A percentile compares a stretch with the other conserved stretches of the same genome.
Conservation (phyloP, 2,329 filamentous ascomycete species). For the Sporothrix schenckii region DNA sequence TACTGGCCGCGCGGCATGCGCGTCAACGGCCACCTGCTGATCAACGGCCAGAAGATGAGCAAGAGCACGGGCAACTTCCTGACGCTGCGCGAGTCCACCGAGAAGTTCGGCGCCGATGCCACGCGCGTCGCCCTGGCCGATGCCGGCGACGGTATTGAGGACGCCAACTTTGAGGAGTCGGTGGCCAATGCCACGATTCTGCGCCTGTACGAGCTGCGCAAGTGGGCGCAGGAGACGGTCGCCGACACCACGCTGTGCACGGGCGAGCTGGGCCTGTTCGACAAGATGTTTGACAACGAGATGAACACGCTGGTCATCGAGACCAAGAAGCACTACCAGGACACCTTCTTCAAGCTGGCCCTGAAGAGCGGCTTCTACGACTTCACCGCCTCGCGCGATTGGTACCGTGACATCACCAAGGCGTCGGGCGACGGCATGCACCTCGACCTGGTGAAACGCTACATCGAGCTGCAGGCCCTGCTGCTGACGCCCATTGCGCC, state of each 20-base stretch:
- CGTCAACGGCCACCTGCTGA: conserved; percentile 87
- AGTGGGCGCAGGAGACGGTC: conserved; percentile 88
- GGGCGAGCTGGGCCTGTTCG: conserved; percentile 76
- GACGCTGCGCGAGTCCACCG: conserved; percentile 80
- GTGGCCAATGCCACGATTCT: conserved; percentile 92
- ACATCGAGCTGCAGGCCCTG: conserved; percentile 71
- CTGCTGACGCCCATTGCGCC: conserved; percentile 83
- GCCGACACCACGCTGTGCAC: conserved; percentile 72
- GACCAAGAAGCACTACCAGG: conserved; percentile 74
- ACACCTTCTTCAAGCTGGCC: conserved; percentile 82
- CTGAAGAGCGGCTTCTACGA: conserved; percentile 87
- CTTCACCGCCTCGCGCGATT: conserved; percentile 81
- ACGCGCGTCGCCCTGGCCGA: conserved; percentile 87
- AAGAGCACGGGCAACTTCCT: conserved; percentile 98
- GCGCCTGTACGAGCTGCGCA: conserved; percentile 73
- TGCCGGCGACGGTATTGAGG: conserved; percentile 88
- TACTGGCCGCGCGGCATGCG: conserved; percentile 88
- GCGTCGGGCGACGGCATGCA: conserved; percentile 85
- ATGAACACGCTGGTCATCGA: conserved; percentile 82
- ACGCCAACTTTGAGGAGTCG: conserved; percentile 96
- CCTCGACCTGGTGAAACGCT: conserved; percentile 73
- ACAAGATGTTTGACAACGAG: conserved; percentile 90
- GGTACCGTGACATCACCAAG: conserved; percentile 81
- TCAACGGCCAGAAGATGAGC: conserved; percentile 98
- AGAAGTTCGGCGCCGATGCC: conserved; percentile 94